These are phyloP conservation scores for Cryptosporidium andersoni DNA, from an alignment of 169 alveolate genomes.

Conservation along the genomic window DNA sequence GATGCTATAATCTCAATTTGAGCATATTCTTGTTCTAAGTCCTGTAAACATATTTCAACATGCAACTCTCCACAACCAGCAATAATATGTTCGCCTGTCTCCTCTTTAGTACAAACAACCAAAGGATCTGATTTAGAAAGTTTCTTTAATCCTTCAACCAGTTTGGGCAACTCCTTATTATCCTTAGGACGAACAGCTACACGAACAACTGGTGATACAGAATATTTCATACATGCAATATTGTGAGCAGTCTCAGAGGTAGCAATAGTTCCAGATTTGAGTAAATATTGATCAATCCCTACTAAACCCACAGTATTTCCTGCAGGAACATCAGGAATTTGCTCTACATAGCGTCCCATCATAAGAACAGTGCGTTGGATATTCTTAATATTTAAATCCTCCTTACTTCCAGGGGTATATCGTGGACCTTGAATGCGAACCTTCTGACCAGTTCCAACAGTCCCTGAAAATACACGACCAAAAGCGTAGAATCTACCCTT, in stretches of 20 bases:
- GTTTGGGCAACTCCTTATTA: constrained; percentile 97
- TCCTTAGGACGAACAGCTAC: constrained; percentile 99
- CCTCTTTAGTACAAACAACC: constrained; percentile 97
- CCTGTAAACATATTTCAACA: constrained; percentile 98
- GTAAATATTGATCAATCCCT: constrained; percentile 97
- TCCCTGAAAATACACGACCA: constrained; percentile 99
- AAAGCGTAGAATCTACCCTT: constrained; percentile 99
- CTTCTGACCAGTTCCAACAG: constrained; percentile 97
- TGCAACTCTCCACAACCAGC: constrained; percentile 99
- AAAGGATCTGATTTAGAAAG: constrained; percentile 97
- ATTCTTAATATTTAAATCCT: constrained; percentile 92
- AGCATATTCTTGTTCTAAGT: constrained; percentile 97
- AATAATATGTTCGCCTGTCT: constrained; percentile 98
- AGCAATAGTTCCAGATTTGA: constrained; percentile 98
- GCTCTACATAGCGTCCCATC: constrained; percentile 97
- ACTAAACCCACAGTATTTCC: constrained; percentile 99
- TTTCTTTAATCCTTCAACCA: constrained; percentile 97
- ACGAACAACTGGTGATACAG: constrained; percentile 99
- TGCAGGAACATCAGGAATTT: constrained; percentile 97
- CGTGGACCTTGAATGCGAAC: constrained; percentile 99
- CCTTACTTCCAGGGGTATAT: constrained; percentile 98
- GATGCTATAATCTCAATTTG: constrained; percentile 96
- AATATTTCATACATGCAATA: constrained; percentile 98
- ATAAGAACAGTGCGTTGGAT: constrained; percentile 98
- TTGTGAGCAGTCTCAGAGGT: constrained; percentile 95